Evolutionary conservation across 1,284 basidiomycete species (phyloP).

Genomic region (Phellopilus nigrolimitatus): DNA sequence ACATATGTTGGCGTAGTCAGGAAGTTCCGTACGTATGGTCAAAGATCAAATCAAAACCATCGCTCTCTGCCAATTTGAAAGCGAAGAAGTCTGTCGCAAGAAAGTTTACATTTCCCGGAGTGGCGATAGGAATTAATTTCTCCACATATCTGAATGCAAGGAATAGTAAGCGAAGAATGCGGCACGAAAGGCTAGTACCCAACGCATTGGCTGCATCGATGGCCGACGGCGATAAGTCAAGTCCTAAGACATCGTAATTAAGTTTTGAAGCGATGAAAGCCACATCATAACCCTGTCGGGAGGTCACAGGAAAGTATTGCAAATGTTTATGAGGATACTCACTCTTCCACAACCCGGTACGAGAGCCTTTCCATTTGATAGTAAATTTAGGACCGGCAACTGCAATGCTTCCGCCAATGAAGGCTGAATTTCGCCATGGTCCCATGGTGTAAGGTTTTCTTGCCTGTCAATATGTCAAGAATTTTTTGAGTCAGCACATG

Average conservation of each 20-base stretch:
- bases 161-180: not conserved
- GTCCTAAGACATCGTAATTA: constrained; percentile 44
- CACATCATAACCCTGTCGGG: constrained; percentile 65
- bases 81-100: constrained; percentile 52
- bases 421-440: constrained; percentile 49
- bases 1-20: not conserved
- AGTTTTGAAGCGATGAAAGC: constrained; percentile 46
- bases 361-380: constrained; percentile 50
- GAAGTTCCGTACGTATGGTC: constrained; percentile 59
- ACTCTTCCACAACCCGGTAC: constrained; percentile 73
- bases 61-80: constrained; percentile 33
- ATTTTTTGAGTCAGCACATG: not conserved
- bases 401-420: constrained; percentile 51
- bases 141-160: not conserved
- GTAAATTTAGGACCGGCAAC: constrained; percentile 39
- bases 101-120: constrained; percentile 28
- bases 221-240: constrained; percentile 57
- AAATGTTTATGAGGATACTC: constrained; percentile 24
- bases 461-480: constrained; percentile 42
- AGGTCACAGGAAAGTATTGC: not conserved
- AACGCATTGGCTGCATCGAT: constrained; percentile 47
- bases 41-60: constrained; percentile 53
- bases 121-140: not conserved
- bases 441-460: constrained; percentile 61
- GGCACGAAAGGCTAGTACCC: constrained; percentile 23